A percentile compares a stretch with the other conserved stretches of the same genome.
Conservation (phyloP, 129 eudicot genomes). For the Helianthus annuus region HanXRQr2.0-SUNRISE NC_035449.2:143568725-143569224, state of each 20-base stretch:
- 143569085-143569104: conserved; percentile 68
- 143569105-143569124: conserved; percentile 65
- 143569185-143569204: conserved; percentile 80
- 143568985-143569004: background rate
- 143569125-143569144: conserved; percentile 72
- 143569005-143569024: background rate
- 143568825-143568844: conserved; percentile 13
- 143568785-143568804: conserved; percentile 28
- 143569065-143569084: conserved; percentile 90
- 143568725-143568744: background rate
- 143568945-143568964: too few relatives aligned
- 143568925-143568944: too few relatives aligned
- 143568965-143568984: too few relatives aligned
- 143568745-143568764: conserved; percentile 25
- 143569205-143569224: conserved; percentile 66
- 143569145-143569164: conserved; percentile 95
- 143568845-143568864: background rate
- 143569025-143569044: conserved; percentile 25
- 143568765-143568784: conserved; percentile 43
- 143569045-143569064: conserved; percentile 62
- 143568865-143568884: conserved; percentile 4
- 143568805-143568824: conserved; percentile 14
- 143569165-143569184: conserved; percentile 58
- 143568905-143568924: too few relatives aligned
- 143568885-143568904: conserved; percentile 6